Base-by-base conservation (phyloP, 345 rosid species). In the Eucalyptus rudis region DNA sequence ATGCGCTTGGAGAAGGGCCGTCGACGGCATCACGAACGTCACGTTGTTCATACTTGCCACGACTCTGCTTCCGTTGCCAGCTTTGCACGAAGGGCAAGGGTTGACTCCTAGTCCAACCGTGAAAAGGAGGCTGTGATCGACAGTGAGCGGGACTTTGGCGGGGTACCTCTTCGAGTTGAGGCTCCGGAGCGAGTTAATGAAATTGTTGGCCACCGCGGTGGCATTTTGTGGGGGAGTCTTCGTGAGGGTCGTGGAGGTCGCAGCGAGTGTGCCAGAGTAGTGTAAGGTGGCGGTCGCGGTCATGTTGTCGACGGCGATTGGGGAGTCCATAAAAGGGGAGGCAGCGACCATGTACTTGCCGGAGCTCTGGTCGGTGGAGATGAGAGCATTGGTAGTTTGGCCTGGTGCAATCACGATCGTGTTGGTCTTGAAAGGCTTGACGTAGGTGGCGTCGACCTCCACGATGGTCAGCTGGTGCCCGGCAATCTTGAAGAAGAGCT, bases 231-330 rank as follows among this genome's bases (percentile, higher is more conserved):
- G 62, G 62, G 62, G 62, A 56, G 62, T 56, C 29, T 56, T 56
- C 2, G 62, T 56, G 29, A 56, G 62, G 62, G 62, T 56, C 13
- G 97, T 97, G 68, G 94, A 91, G 17, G 95, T 56, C 13, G 62
- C 62, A 10, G 62, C 62, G 1, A 56, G 62, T 0, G 62, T 56
- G 62, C 62, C 62, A 25, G 62, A 56, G 62, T 56, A 56, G 62
- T 56, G 62, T 56, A 56, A 56, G 10, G 62, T 56, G 62, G 62
- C 62, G 6, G 62, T 56, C 6, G 62, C 29, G 0, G 62, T 56
- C 62, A 24, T 56, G 29, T 56, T 56, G 13, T 56, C 62, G 1
- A 56, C 62, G 6, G 62, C 62, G 2, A 56, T 56, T 10, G 62
- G 62, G 62, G 62, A 56, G 62, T 56, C 62, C 62, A 56, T 56